Percentiles rank a stretch among this genome's conserved stretches.
Conservation (phyloP, 2,329 filamentous ascomycete species). For the Neonectria faginata region DNA sequence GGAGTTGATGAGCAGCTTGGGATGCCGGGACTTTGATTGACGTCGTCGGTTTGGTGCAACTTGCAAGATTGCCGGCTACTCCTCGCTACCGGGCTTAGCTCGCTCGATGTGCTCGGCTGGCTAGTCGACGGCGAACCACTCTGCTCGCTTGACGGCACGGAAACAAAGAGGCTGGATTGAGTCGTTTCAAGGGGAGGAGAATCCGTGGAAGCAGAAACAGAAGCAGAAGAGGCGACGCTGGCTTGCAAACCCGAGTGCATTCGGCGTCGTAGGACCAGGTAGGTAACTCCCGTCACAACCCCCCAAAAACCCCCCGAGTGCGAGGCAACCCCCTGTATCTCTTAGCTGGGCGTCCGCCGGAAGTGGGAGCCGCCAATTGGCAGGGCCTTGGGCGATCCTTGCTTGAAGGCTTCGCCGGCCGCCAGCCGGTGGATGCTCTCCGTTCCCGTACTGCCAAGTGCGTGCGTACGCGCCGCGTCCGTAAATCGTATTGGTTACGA, state of each 20-base stretch:
- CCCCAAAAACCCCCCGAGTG: slow-evolving; percentile 30
- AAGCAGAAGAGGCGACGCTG: slow-evolving; percentile 9
- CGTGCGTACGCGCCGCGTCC: neutral
- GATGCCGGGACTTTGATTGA: slow-evolving; percentile 31
- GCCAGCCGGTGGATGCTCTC: slow-evolving; percentile 13
- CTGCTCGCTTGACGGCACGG: neutral
- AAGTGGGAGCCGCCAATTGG: slow-evolving; percentile 36
- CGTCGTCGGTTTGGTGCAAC: slow-evolving; percentile 37
- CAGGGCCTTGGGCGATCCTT: slow-evolving; percentile 20
- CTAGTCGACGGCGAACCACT: slow-evolving; percentile 3
- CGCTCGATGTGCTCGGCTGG: neutral
- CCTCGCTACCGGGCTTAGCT: slow-evolving; percentile 3
- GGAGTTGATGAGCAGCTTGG: slow-evolving; percentile 14
- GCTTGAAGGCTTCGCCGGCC: slow-evolving; percentile 11
- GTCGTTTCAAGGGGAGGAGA: slow-evolving; percentile 24
- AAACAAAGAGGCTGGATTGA: slow-evolving; percentile 14
- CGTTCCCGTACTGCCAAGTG: slow-evolving; percentile 1
- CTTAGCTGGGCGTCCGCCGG: slow-evolving; percentile 6
- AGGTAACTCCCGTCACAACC: slow-evolving; percentile 30
- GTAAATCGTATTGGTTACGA: slow-evolving; percentile 7
- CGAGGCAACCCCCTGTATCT: slow-evolving; percentile 25
- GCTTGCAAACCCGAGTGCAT: slow-evolving; percentile 19
- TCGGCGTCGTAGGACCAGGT: slow-evolving; percentile 15
- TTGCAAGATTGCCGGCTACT: slow-evolving; percentile 11
- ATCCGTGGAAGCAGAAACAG: slow-evolving; percentile 9